Base-by-base conservation (phyloP, 305 asterid genomes). In the Fraxinus angustifolia region DNA sequence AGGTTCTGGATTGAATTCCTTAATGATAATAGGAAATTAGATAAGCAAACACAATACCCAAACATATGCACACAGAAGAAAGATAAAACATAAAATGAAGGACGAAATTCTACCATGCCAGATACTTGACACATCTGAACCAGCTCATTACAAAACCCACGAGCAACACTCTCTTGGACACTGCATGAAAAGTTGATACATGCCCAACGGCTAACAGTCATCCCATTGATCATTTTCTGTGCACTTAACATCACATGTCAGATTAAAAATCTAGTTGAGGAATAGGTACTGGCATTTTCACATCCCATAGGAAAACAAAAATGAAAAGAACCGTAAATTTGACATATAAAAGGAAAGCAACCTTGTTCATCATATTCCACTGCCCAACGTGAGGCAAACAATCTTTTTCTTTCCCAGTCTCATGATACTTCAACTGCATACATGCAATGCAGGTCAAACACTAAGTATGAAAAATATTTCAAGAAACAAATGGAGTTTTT, bases 301-400 rank as follows among this genome's bases (percentile, higher is more conserved):
- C 53, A 8, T 26, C 75, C 28, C 50, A 45, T 4, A 21, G 75
- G 40, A 14, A 76, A 4, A 73, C 17, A 31, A 65, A 7, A 45
- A 14, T 8, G 38, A 14, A 86, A 71, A 67, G 21, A 30, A 71
- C 42, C 16, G 4, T 74, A 75, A 48, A 60, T 58, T n/a, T 74
- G 79, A 38, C 31, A 30, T 23, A 79, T 77, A 76, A 26, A 82
- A 30, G 56, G 73, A 33, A 71, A 33, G 45, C 73, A 75, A 96
- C 99, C 99, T 96, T 96, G 84, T 96, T 96, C 97, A 91, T 90
- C 99, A 94, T 96, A 78, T 96, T 96, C 99, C 99, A 96, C 82
- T 96, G 99, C 83, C 99, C 99, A 21, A 96, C 97, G 83, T 94
- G 99, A 23, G 98, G 98, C 78, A 96, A 79, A 82, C 99, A 96